Percentiles rank a stretch among this genome's conserved stretches.
These are phyloP conservation scores for Candida caryicola DNA, from an alignment of 805 yeast genomes.

Conservation along the genomic window DNA sequence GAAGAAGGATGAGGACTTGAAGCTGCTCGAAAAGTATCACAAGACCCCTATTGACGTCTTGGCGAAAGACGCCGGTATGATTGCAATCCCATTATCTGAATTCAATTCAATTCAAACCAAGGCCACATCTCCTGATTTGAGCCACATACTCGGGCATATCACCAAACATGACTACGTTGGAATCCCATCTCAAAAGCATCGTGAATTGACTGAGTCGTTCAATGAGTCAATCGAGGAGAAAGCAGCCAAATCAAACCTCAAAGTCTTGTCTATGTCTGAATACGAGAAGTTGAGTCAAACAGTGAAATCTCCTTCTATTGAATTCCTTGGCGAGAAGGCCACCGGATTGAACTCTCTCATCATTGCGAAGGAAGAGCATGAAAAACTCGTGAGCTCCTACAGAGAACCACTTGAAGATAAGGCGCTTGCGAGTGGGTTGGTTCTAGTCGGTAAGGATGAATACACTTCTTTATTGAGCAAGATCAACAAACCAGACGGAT, in stretches of 20 bases:
- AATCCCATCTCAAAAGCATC: constrained; percentile 15
- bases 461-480: not conserved
- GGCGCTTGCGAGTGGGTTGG: constrained; percentile 9
- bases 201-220: constrained; percentile 13
- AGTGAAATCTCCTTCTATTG: constrained; percentile 12
- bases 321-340: constrained; percentile 8
- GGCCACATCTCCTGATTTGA: constrained; percentile 4
- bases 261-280: constrained; percentile 6
- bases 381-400: constrained; percentile 1
- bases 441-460: constrained; percentile 1
- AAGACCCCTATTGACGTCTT: constrained; percentile 1
- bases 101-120: constrained; percentile 2
- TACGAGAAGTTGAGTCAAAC: constrained; percentile 7
- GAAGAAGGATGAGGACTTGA: not conserved
- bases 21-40: not conserved
- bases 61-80: constrained; percentile 7
- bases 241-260: constrained; percentile 12
- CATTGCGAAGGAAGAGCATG: constrained; percentile 7
- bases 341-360: constrained; percentile 1
- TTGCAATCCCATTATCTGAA: not conserved
- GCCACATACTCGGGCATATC: not conserved
- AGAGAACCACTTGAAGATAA: constrained; percentile 13
- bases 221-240: constrained; percentile 5
- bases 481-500: constrained; percentile 4
- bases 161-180: constrained; percentile 5